A percentile compares a stretch with the other conserved stretches of the same genome.
Evolutionary conservation across 192 early-diverging fungal genomes (phyloP).

Genomic region (Podila horticola): DNA sequence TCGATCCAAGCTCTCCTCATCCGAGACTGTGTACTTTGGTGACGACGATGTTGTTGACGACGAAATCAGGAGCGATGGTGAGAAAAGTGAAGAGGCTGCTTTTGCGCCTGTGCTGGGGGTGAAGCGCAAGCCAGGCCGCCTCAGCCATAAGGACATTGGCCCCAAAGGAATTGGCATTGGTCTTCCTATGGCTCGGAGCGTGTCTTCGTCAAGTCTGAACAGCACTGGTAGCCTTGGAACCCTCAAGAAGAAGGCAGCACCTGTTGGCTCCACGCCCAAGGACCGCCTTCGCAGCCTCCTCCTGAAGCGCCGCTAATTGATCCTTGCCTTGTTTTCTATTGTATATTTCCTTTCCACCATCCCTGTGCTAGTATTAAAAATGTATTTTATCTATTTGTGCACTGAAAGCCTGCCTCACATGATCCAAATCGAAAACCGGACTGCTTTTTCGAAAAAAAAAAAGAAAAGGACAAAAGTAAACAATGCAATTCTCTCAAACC

Average conservation of each 20-base stretch:
- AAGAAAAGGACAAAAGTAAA: too few species aligned
- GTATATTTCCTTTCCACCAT: too few species aligned
- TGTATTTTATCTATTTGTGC: too few species aligned
- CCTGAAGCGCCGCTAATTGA: conserved; percentile 28
- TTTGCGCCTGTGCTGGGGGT: not conserved
- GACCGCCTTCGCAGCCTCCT: conserved; percentile 38
- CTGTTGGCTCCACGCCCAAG: conserved; percentile 28
- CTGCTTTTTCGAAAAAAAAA: too few species aligned
- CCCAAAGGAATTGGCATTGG: not conserved
- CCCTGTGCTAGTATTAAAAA: too few species aligned
- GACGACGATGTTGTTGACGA: conserved; percentile 1
- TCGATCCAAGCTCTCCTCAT: conserved; percentile 5
- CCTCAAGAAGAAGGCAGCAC: conserved; percentile 12
- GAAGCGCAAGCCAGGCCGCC: not conserved
- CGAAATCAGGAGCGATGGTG: not conserved
- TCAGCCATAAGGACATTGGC: not conserved
- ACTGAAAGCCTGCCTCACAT: too few species aligned
- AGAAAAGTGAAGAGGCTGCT: not conserved
- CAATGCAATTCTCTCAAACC: too few species aligned
- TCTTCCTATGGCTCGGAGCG: not conserved
- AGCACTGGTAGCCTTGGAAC: not conserved
- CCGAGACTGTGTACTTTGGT: conserved; percentile 44
- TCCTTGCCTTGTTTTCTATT: too few species aligned
- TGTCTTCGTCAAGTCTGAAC: not conserved
- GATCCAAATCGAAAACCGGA: too few species aligned